Conservation (phyloP, 2,329 filamentous ascomycete genomes). For the Coccinonectria pachysandricola region DNA sequence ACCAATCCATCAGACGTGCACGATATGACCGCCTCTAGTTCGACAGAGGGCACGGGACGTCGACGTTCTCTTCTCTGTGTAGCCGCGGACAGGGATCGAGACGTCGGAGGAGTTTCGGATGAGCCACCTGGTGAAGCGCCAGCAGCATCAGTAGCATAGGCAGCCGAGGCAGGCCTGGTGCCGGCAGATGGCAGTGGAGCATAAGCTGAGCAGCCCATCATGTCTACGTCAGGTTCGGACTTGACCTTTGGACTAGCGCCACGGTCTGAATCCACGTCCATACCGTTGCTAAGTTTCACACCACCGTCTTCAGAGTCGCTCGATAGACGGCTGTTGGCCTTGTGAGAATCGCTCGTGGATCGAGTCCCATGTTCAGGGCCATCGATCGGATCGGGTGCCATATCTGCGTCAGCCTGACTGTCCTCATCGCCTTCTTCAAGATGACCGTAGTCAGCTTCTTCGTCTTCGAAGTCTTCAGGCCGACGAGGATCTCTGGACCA, state of each 20-base stretch:
- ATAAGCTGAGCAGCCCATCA: constrained; percentile 7
- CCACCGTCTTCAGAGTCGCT: constrained; percentile 36
- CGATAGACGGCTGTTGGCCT: constrained; percentile 20
- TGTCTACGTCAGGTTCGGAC: constrained; percentile 23
- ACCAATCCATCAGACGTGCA: constrained; percentile 84
- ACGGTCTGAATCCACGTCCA: constrained; percentile 30
- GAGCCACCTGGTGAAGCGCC: too few relatives aligned
- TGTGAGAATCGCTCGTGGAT: constrained; percentile 2
- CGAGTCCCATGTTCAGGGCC: background rate
- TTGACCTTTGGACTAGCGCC: constrained; percentile 23
- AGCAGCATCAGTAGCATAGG: constrained; percentile 3
- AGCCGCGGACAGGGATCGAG: constrained; percentile 5
- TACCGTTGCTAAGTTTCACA: constrained; percentile 31
- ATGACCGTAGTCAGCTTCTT: constrained; percentile 3
- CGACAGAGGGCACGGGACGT: constrained; percentile 38
- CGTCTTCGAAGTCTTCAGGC: constrained; percentile 35
- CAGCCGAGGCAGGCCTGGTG: constrained; percentile 6
- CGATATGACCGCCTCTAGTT: constrained; percentile 83
- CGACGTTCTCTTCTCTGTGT: constrained; percentile 3
- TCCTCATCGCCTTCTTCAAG: constrained; percentile 1
- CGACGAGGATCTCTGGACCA: constrained; percentile 67
- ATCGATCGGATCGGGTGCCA: background rate
- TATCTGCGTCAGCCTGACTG: background rate
- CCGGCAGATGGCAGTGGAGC: constrained; percentile 8
- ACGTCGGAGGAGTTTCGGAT: constrained; percentile 12